Conservation (phyloP, 2,329 filamentous ascomycete genomes). For the Aspergillus intermedius region DNA sequence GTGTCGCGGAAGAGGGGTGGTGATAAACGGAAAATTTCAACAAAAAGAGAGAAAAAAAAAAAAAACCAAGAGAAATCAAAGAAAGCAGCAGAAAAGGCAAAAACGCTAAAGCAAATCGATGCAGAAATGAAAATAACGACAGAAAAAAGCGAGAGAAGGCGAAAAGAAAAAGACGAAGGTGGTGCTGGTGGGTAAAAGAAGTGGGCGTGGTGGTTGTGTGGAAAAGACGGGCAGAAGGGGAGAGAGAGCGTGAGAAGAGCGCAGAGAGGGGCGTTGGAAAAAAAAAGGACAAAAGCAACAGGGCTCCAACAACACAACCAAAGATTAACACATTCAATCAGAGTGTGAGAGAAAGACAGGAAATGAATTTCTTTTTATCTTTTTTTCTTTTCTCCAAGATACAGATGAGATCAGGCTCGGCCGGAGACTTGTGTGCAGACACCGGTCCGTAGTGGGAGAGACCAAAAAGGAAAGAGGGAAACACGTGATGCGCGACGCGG, state of each 20-base stretch:
- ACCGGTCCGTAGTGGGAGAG: slow-evolving; percentile 1
- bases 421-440: too few species aligned
- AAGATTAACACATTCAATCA: neutral
- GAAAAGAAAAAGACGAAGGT: neutral
- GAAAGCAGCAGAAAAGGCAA: neutral
- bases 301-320: neutral
- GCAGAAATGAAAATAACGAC: neutral
- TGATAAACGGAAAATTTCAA: neutral
- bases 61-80: neutral
- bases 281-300: slow-evolving; percentile 1
- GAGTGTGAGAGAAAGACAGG: neutral
- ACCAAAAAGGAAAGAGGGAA: slow-evolving; percentile 3
- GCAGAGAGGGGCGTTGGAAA: neutral
- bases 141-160: slow-evolving; percentile 1
- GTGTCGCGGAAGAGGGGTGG: neutral
- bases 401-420: too few species aligned
- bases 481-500: too few species aligned
- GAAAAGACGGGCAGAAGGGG: neutral
- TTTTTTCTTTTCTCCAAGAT: neutral
- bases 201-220: neutral
- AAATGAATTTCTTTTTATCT: slow-evolving; percentile 3
- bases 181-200: neutral
- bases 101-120: neutral
- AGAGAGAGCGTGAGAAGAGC: neutral
- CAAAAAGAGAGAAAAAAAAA: neutral